These are phyloP conservation scores for Cytospora mali DNA, from an alignment of 2,329 filamentous ascomycete species.

Conservation along the genomic window DNA sequence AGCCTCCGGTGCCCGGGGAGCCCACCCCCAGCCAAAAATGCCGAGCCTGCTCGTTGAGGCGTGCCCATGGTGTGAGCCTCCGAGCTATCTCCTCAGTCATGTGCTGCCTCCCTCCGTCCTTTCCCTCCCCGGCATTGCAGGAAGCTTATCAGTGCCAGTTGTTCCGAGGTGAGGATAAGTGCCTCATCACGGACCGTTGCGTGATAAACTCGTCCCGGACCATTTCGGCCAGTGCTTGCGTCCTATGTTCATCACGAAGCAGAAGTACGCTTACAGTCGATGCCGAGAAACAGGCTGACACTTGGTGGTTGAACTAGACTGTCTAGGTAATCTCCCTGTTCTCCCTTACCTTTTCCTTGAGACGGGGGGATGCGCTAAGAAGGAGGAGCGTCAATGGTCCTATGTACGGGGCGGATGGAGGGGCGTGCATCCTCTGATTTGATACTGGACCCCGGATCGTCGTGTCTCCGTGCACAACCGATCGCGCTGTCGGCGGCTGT, in stretches of 20 bases:
- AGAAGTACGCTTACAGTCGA: neutral
- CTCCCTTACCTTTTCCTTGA: neutral
- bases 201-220: neutral
- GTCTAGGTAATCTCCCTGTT: too few relatives aligned
- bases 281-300: neutral
- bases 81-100: slow-evolving; percentile 11
- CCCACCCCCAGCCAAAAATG: slow-evolving; percentile 11
- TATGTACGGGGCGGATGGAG: neutral
- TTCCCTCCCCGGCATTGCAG: neutral
- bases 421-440: slow-evolving; percentile 11
- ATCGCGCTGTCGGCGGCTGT: slow-evolving; percentile 26
- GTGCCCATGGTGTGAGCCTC: slow-evolving; percentile 13
- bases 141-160: slow-evolving; percentile 15
- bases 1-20: slow-evolving; percentile 10
- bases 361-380: neutral
- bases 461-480: slow-evolving; percentile 6
- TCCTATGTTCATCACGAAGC: neutral
- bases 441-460: slow-evolving; percentile 22
- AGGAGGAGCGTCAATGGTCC: too few relatives aligned
- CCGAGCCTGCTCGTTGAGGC: slow-evolving; percentile 2
- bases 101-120: neutral
- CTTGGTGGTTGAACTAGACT: too few relatives aligned
- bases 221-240: neutral
- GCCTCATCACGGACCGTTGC: neutral
- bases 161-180: slow-evolving; percentile 4